Evolutionary conservation across 2,329 filamentous ascomycete species (phyloP), one percentile per base, ranked within the genome.

Genomic region (Diaporthe vaccinii): DNA sequence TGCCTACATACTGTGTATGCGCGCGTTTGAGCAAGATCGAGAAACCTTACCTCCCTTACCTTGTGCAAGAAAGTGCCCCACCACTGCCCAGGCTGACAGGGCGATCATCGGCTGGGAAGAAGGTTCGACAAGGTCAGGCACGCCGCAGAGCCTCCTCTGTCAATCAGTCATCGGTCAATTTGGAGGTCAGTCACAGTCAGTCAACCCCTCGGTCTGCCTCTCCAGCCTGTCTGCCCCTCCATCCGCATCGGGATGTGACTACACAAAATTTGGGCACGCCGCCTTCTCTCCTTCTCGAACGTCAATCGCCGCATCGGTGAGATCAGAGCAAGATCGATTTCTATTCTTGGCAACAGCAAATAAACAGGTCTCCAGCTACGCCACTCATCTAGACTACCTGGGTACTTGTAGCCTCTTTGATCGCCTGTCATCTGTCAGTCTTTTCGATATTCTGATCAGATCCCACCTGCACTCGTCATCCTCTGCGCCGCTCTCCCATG

Each of bases 261-360:
- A 65, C 61, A 39, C 61, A 65, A 46, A 31, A 44, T 44, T 31
- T 44, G 41, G 41, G 17, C n/a, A 25, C 12, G 31, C 41, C 61
- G 41, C n/a, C 25, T 65, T 62, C 58, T 22, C 59, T 4, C n/a
- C 9, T 59, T 34, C 41, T 49, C 41, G 39, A 34, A 65, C 28
- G 61, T 65, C 41, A 65, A 34, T 65, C 41, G 61, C 41, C 61
- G 61, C 61, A 65, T 65, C n/a, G 31, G 46, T 53, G 46, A 55
- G 65, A 69, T 69, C 49, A 69, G 44, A 69, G 15, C 49, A 8
- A 53, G 49, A 69, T 69, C 65, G 65, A 39, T 53, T 69, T 69
- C 65, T 69, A 69, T 55, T 55, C 46, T 69, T 53, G 65, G 65
- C 65, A 69, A 69, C 65, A 53, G 7, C 31, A 36, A 36, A 51